A percentile compares a stretch with the other conserved stretches of the same genome.
Evolutionary conservation across 768 basidiomycete genomes (phyloP).

Genomic region (Fomitopsis serialis): DNA sequence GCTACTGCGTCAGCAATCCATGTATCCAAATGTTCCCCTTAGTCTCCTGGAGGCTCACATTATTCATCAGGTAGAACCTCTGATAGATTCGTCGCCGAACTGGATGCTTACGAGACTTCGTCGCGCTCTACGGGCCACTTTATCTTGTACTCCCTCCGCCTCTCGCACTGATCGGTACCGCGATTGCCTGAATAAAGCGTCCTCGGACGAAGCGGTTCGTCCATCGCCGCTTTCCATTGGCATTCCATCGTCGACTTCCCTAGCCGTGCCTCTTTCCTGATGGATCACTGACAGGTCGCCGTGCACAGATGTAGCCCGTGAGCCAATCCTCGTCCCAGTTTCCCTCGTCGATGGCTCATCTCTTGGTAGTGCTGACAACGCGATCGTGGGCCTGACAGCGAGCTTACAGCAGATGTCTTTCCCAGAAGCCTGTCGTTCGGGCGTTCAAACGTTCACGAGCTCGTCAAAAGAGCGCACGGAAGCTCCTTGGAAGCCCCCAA

Average conservation of each 20-base stretch:
- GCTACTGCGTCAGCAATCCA: too few relatives aligned
- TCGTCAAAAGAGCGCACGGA: neutral
- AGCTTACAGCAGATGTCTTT: neutral
- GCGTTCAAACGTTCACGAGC: neutral
- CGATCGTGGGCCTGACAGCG: neutral
- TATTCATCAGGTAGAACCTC: too few relatives aligned
- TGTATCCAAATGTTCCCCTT: too few relatives aligned
- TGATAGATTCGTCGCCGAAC: too few relatives aligned
- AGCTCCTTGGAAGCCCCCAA: neutral
- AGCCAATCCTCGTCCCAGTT: neutral
- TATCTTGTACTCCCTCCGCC: too few relatives aligned
- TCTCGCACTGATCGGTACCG: neutral
- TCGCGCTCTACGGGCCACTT: too few relatives aligned
- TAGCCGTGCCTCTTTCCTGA: neutral
- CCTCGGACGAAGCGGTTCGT: neutral
- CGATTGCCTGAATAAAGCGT: neutral
- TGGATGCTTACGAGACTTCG: too few relatives aligned
- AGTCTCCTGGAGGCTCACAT: too few relatives aligned
- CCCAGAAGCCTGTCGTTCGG: neutral
- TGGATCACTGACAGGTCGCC: neutral
- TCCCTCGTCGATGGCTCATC: neutral
- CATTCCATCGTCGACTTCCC: neutral
- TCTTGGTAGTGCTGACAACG: neutral
- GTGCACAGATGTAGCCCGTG: neutral
- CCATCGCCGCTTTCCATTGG: neutral